A percentile compares a stretch with the other conserved stretches of the same genome.
Evolutionary conservation across 2,329 filamentous ascomycete genomes (phyloP).

Genomic region (Fusarium oligoseptatum): DNA sequence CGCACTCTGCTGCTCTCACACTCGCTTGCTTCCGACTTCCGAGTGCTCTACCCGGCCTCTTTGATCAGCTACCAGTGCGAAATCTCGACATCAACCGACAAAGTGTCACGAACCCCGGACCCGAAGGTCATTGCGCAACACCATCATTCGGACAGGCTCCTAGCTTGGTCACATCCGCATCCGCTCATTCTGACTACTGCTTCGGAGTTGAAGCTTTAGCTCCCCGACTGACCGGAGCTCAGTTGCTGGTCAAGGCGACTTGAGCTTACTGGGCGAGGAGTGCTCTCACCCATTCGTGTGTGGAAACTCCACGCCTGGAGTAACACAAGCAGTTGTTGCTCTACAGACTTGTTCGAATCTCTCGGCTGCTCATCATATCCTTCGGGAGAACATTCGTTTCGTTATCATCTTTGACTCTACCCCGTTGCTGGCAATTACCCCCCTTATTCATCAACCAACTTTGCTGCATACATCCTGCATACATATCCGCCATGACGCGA

Average conservation of each 20-base stretch:
- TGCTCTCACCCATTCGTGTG: not conserved
- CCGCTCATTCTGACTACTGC: not conserved
- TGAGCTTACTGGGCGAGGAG: not conserved
- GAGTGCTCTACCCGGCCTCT: not conserved
- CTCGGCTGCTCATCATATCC: not conserved
- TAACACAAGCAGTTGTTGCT: not conserved
- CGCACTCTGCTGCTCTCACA: slow-evolving; percentile 4
- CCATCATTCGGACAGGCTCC: not conserved
- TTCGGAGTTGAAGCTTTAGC: not conserved
- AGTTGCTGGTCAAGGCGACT: not conserved
- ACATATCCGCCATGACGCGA: slow-evolving; percentile 60
- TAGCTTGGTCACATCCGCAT: not conserved
- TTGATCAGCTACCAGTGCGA: not conserved
- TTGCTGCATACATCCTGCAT: not conserved
- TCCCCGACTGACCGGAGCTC: not conserved
- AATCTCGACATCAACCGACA: not conserved
- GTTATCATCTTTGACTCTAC: not conserved
- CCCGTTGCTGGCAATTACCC: not conserved
- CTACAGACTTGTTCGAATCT: not conserved
- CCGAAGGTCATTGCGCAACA: not conserved
- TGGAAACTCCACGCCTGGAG: not conserved
- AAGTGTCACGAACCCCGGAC: not conserved
- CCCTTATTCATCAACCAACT: not conserved
- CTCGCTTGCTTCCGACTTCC: slow-evolving; percentile 1
- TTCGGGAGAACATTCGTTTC: not conserved